These are phyloP conservation scores for Yarrowia alimentaria DNA, from an alignment of 805 yeast species.

Conservation along the genomic window DNA sequence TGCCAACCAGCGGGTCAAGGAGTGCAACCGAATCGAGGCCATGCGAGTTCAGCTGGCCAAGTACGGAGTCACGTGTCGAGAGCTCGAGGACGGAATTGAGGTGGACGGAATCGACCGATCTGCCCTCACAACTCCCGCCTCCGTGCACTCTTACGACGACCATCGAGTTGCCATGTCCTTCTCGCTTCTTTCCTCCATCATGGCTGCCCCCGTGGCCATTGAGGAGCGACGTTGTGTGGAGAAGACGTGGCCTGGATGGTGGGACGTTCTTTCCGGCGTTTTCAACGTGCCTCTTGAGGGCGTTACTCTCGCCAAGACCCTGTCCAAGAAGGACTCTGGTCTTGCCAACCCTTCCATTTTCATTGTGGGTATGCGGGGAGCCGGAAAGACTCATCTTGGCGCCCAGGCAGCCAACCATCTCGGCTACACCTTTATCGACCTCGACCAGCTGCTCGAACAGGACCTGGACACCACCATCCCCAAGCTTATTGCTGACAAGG, in stretches of 20 bases:
- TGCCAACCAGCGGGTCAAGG: slow-evolving; percentile 97
- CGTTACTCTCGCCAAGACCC: slow-evolving; percentile 28
- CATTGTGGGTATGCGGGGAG: slow-evolving; percentile 96
- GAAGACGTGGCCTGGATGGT: slow-evolving; percentile 99
- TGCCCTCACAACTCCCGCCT: slow-evolving; percentile 58
- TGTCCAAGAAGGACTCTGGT: slow-evolving; percentile 35
- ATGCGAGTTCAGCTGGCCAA: slow-evolving; percentile 86
- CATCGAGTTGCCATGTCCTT: slow-evolving; percentile 98
- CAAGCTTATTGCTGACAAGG: slow-evolving; percentile 55
- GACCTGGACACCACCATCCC: slow-evolving; percentile 44
- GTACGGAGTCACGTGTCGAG: slow-evolving; percentile 83
- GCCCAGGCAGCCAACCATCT: slow-evolving; percentile 69
- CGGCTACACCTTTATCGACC: slow-evolving; percentile 62
- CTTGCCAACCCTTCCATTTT: slow-evolving; percentile 54
- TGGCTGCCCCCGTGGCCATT: slow-evolving; percentile 60
- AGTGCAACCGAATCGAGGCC: slow-evolving; percentile 93
- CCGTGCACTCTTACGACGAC: slow-evolving; percentile 82
- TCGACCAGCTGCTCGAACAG: slow-evolving; percentile 70
- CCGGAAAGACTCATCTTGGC: slow-evolving; percentile 88
- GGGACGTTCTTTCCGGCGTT: slow-evolving; percentile 81
- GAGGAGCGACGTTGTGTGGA: slow-evolving; percentile 90
- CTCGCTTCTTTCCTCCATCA: slow-evolving; percentile 78
- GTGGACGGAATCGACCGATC: slow-evolving; percentile 61
- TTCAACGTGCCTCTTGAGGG: slow-evolving; percentile 72
- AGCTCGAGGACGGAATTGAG: slow-evolving; percentile 88